Evolutionary conservation across 2,329 filamentous ascomycete species (phyloP).

Genomic region (Penicillium vulpinum): DNA sequence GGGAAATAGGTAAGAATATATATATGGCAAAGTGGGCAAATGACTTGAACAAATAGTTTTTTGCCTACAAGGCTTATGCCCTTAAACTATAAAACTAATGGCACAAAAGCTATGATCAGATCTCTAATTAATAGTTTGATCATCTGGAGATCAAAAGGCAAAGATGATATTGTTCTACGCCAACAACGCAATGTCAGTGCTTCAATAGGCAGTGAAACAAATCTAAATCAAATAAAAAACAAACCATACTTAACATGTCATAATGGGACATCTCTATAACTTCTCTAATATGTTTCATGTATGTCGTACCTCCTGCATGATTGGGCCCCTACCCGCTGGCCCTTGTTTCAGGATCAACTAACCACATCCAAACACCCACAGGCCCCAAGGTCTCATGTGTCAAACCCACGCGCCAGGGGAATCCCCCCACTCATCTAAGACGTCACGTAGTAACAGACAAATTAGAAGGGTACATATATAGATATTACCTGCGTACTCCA

Average conservation of each 20-base stretch:
- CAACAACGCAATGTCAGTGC: background rate
- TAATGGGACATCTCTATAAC: background rate
- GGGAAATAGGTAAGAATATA: background rate
- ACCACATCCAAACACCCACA: conserved; percentile 1
- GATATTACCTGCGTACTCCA: background rate
- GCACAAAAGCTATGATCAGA: background rate
- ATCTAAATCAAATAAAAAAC: background rate
- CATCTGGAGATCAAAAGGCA: background rate
- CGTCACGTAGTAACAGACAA: conserved; percentile 19
- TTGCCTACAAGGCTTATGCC: background rate
- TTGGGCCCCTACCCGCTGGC: conserved; percentile 19
- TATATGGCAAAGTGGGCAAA: background rate
- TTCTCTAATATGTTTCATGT: conserved; percentile 16
- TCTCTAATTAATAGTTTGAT: background rate
- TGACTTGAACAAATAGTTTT: background rate
- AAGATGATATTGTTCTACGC: background rate
- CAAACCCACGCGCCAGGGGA: conserved; percentile 15
- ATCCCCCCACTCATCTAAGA: conserved; percentile 14
- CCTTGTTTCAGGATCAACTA: conserved; percentile 21
- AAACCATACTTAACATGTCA: background rate
- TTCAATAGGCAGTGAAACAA: background rate
- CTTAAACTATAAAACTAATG: background rate
- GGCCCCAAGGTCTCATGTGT: conserved; percentile 5
- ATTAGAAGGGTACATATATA: conserved; percentile 12
- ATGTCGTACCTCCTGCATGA: conserved; percentile 6